Conservation (phyloP, 805 yeast species). For the Starmerella apis region DNA sequence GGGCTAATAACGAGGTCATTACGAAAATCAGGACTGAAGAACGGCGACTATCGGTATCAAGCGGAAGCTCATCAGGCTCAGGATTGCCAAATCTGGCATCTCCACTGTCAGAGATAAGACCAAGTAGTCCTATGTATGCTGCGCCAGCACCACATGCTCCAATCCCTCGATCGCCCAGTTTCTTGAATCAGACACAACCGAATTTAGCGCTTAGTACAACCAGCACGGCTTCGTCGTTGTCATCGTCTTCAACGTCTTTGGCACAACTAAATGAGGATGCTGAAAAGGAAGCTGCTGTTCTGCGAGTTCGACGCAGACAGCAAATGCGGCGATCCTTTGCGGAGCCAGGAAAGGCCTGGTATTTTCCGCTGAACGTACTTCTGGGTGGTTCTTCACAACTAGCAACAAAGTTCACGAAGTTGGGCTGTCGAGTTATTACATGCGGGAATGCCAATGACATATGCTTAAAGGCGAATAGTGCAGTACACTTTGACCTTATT, state of each 20-base stretch:
- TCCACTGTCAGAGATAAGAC: slow-evolving; percentile 1
- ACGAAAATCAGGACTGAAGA: slow-evolving; percentile 69
- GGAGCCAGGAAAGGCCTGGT: slow-evolving; percentile 3
- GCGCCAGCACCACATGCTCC: slow-evolving; percentile 5
- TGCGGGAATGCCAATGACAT: slow-evolving; percentile 70
- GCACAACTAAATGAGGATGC: slow-evolving; percentile 12
- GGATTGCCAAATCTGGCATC: slow-evolving; percentile 14
- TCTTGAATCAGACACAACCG: neutral
- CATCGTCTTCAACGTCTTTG: slow-evolving; percentile 5
- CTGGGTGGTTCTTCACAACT: slow-evolving; percentile 70
- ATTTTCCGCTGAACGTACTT: slow-evolving; percentile 40
- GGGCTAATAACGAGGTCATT: slow-evolving; percentile 87
- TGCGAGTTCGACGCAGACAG: slow-evolving; percentile 21
- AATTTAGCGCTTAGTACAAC: neutral
- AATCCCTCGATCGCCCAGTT: neutral
- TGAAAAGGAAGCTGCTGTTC: slow-evolving; percentile 20
- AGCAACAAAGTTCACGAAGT: slow-evolving; percentile 48
- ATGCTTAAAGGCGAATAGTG: slow-evolving; percentile 42
- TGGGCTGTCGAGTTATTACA: slow-evolving; percentile 72
- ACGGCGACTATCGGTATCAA: slow-evolving; percentile 32
- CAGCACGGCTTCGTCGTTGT: neutral
- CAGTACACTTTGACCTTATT: slow-evolving; percentile 73
- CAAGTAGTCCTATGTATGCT: slow-evolving; percentile 8
- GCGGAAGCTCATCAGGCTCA: slow-evolving; percentile 31
- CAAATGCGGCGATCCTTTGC: slow-evolving; percentile 20